Conservation (phyloP, 2,329 filamentous ascomycete genomes). For the Diaporthe capsici region DNA sequence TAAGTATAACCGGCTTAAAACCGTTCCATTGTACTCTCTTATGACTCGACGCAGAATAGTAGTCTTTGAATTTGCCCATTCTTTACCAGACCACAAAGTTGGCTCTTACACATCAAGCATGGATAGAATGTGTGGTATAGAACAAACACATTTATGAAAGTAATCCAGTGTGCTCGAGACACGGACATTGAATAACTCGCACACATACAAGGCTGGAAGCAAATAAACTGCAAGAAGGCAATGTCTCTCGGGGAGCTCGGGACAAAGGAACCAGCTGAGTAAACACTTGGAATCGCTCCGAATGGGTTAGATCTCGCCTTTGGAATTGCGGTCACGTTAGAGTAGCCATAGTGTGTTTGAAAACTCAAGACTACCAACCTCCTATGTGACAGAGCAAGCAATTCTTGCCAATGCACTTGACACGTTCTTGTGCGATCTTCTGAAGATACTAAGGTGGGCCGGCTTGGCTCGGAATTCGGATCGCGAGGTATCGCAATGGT, state of each 20-base stretch:
- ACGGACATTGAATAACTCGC: not conserved
- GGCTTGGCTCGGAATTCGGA: not conserved
- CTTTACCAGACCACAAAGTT: too few species aligned
- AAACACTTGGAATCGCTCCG: not conserved
- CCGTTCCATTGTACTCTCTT: too few species aligned
- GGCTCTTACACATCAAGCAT: not conserved
- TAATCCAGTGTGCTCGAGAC: not conserved
- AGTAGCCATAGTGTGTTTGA: not conserved
- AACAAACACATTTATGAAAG: not conserved
- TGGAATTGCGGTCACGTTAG: too few species aligned
- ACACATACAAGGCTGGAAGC: too few species aligned
- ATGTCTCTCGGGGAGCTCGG: not conserved
- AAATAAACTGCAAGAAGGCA: too few species aligned
- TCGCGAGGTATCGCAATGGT: not conserved
- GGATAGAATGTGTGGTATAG: not conserved
- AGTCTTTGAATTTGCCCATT: too few species aligned
- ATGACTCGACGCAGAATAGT: too few species aligned
- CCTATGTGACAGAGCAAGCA: not conserved
- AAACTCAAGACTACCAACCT: not conserved
- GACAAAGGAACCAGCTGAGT: not conserved
- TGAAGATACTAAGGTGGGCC: not conserved
- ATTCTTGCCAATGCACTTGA: not conserved
- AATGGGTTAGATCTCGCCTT: too few species aligned
- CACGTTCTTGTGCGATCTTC: not conserved
- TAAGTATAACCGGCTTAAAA: too few species aligned